Percentiles rank a stretch among this genome's conserved stretches.
phyloP scores from a whole-genome alignment of 2,329 filamentous ascomycete species.

The Claviceps africana region DNA sequence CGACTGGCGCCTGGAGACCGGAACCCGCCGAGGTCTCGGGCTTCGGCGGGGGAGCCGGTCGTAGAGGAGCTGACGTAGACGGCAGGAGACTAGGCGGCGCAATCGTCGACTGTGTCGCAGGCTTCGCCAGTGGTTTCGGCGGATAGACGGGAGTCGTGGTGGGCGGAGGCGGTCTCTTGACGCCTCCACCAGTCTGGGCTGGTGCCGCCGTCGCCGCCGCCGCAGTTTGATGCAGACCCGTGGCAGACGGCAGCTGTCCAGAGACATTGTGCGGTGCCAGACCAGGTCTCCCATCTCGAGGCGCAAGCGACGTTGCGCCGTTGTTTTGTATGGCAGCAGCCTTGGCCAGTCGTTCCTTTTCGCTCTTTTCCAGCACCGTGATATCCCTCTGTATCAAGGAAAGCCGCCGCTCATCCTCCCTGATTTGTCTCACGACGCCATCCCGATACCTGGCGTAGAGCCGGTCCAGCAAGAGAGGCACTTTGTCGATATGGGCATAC shows the following conservation, averaged over 20 bases:
- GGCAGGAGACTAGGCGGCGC: constrained; percentile 17
- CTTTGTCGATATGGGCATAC: constrained; percentile 48
- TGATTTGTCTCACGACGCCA: constrained; percentile 53
- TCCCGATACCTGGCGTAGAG: constrained; percentile 65
- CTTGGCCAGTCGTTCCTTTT: constrained; percentile 23
- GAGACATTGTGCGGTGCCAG: background rate
- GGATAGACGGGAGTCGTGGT: constrained; percentile 22
- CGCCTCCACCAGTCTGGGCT: constrained; percentile 7
- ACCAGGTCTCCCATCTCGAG: constrained; percentile 18
- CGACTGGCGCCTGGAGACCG: constrained; percentile 24
- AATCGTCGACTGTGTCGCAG: constrained; percentile 12
- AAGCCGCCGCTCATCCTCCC: constrained; percentile 58
- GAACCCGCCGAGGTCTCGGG: constrained; percentile 15
- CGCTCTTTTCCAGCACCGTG: constrained; percentile 44
- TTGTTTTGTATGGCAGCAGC: constrained; percentile 21
- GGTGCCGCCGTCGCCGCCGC: background rate
- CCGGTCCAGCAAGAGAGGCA: constrained; percentile 57
- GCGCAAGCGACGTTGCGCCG: constrained; percentile 17
- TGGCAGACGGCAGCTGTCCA: background rate
- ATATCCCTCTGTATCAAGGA: constrained; percentile 53
- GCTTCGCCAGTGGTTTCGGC: constrained; percentile 17
- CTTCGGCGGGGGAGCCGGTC: constrained; percentile 18
- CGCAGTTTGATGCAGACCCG: constrained; percentile 8
- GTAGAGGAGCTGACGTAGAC: constrained; percentile 15
- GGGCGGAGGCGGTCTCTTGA: constrained; percentile 14